Evolutionary conservation across 1,284 basidiomycete species (phyloP), one percentile per base, ranked within the genome.

Genomic region (Phaffia rhodozyma): DNA sequence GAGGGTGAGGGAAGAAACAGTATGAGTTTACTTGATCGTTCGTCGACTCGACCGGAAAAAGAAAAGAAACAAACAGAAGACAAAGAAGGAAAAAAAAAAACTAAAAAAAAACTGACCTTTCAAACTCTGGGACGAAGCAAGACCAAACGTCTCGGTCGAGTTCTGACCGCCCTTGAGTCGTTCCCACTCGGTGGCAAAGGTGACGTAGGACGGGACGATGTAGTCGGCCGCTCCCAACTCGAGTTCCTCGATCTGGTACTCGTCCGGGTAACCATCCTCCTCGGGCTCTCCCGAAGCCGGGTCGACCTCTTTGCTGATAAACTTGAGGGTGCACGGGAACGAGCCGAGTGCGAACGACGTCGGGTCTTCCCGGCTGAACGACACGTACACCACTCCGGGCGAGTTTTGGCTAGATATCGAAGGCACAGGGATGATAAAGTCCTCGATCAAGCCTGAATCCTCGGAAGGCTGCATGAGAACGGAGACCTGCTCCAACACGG

Each of bases 181-280:
- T 72, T 97, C 94, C 96, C 96, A 99, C 78, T 98, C 94, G 58
- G 86, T 82, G 58, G 83, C 82, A 76, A 98, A 98, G 47, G 89
- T 89, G 51, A 85, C 85, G 73, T 97, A 97, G 68, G 83, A 91
- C 21, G 92, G 92, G 57, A 91, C 80, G 72, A 99, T 89, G 76
- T 97, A 99, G 65, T 91, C 89, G 34, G 86, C 85, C 5, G 89
- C 91, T 63, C 86, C 86, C 57, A 99, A 79, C 73, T 97, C 96
- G 63, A 97, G 83, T 69, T 97, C 96, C 76, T 97, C 94, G 52
- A 97, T 81, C 75, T 92, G 89, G 77, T 99, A 99, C 76, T 98
- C 94, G 79, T 98, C 96, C 73, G 92, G 89, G 77, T 98, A 99
- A 7, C 96, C 96, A 68, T 97, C 93, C 70, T 90, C 91, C 75